A percentile compares a stretch with the other conserved stretches of the same genome.
Evolutionary conservation across 2,329 filamentous ascomycete genomes (phyloP).

Genomic region (Aulographum hederae): DNA sequence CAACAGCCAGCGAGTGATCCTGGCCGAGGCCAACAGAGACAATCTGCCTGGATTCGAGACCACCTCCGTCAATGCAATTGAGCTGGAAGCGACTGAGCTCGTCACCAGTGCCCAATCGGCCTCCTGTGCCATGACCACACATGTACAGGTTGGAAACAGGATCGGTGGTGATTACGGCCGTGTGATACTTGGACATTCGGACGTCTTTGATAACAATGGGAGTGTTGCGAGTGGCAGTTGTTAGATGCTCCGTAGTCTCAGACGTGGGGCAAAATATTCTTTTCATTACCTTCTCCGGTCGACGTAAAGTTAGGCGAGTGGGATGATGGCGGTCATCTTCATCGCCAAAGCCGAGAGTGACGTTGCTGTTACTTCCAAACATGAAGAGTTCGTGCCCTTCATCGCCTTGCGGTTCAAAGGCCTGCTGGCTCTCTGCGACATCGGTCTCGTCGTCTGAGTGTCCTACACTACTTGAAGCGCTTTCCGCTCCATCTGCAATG

Average conservation of each 20-base stretch:
- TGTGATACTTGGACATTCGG: slow-evolving; percentile 79
- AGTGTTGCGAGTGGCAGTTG: slow-evolving; percentile 29
- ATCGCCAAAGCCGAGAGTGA: slow-evolving; percentile 85
- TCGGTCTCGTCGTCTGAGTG: background rate
- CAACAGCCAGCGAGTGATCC: slow-evolving; percentile 76
- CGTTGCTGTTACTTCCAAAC: slow-evolving; percentile 92
- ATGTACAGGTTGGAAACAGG: slow-evolving; percentile 81
- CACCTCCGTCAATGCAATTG: slow-evolving; percentile 59
- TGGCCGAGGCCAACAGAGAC: slow-evolving; percentile 69
- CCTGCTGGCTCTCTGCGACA: background rate
- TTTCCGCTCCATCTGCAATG: slow-evolving; percentile 14
- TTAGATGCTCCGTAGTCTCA: slow-evolving; percentile 46
- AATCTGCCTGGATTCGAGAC: slow-evolving; percentile 54
- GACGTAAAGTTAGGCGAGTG: slow-evolving; percentile 58
- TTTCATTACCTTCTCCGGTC: slow-evolving; percentile 59
- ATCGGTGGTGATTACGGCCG: slow-evolving; percentile 72
- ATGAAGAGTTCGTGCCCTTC: slow-evolving; percentile 76
- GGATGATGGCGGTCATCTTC: slow-evolving; percentile 89
- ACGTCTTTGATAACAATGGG: slow-evolving; percentile 66
- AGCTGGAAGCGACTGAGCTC: slow-evolving; percentile 82
- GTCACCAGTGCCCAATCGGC: slow-evolving; percentile 73
- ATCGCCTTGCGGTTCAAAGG: background rate
- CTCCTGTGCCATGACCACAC: slow-evolving; percentile 80
- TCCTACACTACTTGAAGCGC: background rate
- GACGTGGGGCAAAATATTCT: too few species aligned